Evolutionary conservation across 2,329 filamentous ascomycete species (phyloP).

Genomic region (Eutypa lata): DNA sequence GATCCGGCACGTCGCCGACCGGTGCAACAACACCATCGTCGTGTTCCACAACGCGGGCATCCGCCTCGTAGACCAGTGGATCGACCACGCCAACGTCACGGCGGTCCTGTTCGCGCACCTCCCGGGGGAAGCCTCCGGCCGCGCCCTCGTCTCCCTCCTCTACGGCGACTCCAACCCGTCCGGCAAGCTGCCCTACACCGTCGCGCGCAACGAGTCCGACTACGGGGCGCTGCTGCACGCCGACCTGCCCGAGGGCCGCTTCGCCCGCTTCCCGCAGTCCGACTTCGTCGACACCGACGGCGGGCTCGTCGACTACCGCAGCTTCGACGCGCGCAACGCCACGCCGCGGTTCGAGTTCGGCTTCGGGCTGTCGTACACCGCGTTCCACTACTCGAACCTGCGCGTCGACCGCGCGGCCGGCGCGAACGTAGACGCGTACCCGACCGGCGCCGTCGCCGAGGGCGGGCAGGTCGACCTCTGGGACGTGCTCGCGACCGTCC

Average conservation of each 20-base stretch:
- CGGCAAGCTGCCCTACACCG: slow-evolving; percentile 60
- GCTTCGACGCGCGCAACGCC: slow-evolving; percentile 48
- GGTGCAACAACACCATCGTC: slow-evolving; percentile 62
- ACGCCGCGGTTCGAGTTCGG: slow-evolving; percentile 54
- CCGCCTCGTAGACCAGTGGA: slow-evolving; percentile 57
- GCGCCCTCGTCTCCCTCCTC: slow-evolving; percentile 51
- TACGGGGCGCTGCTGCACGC: slow-evolving; percentile 46
- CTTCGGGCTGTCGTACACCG: slow-evolving; percentile 55
- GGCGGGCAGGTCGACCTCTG: slow-evolving; percentile 47
- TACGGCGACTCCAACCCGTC: slow-evolving; percentile 57
- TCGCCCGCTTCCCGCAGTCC: slow-evolving; percentile 48
- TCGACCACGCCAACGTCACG: slow-evolving; percentile 62
- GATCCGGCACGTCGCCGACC: slow-evolving; percentile 53
- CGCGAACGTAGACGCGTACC: slow-evolving; percentile 30
- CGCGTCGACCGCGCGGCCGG: slow-evolving; percentile 28
- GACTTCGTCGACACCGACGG: slow-evolving; percentile 44
- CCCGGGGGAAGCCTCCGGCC: slow-evolving; percentile 61
- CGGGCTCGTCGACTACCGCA: slow-evolving; percentile 51
- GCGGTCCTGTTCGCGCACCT: slow-evolving; percentile 62
- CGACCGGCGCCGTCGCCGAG: slow-evolving; percentile 35
- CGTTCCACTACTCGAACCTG: slow-evolving; percentile 46
- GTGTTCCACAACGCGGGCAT: slow-evolving; percentile 63
- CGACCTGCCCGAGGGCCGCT: slow-evolving; percentile 45
- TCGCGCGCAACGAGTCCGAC: slow-evolving; percentile 54
- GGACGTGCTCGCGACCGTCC: slow-evolving; percentile 40